Conservation (phyloP, 306 rosid genomes). For the Lotus japonicus region DNA sequence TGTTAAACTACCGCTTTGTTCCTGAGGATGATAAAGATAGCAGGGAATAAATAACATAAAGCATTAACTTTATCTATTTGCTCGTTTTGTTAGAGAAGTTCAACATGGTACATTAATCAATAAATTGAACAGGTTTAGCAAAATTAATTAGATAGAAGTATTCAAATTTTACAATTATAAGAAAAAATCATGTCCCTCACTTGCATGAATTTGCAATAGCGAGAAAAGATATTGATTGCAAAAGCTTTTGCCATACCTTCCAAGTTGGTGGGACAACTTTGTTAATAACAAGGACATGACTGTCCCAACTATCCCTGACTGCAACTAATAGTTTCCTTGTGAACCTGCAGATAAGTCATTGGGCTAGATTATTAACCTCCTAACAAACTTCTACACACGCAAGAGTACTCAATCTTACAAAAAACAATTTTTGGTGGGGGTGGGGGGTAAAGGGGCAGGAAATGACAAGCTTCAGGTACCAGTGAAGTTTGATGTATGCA, state of each 20-base stretch:
- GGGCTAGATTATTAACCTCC: constrained; percentile 11
- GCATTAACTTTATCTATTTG: neutral
- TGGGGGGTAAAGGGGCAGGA: neutral
- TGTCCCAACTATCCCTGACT: constrained; percentile 74
- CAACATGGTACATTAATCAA: neutral
- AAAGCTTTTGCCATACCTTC: constrained; percentile 52
- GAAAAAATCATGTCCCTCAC: neutral
- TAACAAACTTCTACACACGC: neutral
- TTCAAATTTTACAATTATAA: neutral
- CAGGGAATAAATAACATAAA: neutral
- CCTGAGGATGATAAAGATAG: neutral
- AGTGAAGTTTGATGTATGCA: neutral
- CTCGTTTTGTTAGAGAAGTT: neutral
- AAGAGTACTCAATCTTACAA: neutral
- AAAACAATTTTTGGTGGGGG: neutral
- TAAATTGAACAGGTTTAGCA: neutral
- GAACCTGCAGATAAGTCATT: constrained; percentile 46
- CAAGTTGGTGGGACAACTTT: constrained; percentile 74
- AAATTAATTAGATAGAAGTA: neutral
- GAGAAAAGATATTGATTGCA: neutral
- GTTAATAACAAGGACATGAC: constrained; percentile 55
- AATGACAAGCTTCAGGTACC: constrained; percentile 19
- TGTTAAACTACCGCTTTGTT: neutral
- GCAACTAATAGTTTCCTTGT: constrained; percentile 83
- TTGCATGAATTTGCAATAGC: constrained; percentile 11